Evolutionary conservation across 2,329 filamentous ascomycete species (phyloP).

Genomic region (Falciphora oryzae): DNA sequence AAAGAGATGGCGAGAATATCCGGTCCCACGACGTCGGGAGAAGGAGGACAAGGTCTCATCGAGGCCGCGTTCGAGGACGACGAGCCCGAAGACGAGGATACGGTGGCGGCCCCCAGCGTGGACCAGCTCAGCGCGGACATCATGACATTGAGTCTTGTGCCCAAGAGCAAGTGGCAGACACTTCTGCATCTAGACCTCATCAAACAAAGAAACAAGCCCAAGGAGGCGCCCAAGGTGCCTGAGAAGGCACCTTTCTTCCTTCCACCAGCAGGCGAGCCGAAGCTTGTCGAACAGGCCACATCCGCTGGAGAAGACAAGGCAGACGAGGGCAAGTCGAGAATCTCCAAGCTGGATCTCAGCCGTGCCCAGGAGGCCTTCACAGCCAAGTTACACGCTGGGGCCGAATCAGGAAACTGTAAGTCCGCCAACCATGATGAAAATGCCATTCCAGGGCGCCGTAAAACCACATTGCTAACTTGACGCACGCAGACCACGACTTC

Average conservation of each 20-base stretch:
- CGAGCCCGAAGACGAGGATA: conserved; percentile 46
- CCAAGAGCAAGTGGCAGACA: conserved; percentile 90
- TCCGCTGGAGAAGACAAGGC: conserved; percentile 30
- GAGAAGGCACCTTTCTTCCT: conserved; percentile 69
- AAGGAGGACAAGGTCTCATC: conserved; percentile 69
- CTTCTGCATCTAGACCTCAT: conserved; percentile 88
- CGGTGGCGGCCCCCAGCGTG: conserved; percentile 48
- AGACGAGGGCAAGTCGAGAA: conserved; percentile 51
- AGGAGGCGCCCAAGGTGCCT: conserved; percentile 81
- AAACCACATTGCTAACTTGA: not conserved
- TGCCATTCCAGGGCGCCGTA: not conserved
- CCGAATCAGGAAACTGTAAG: conserved; percentile 56
- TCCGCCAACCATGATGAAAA: conserved; percentile 12
- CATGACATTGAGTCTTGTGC: conserved; percentile 83
- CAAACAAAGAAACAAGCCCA: conserved; percentile 89
- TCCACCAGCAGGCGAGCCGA: conserved; percentile 12
- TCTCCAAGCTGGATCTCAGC: conserved; percentile 59
- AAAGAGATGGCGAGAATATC: conserved; percentile 60
- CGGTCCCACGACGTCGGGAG: conserved; percentile 73
- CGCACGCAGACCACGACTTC: conserved; percentile 52
- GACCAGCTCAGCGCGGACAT: conserved; percentile 80
- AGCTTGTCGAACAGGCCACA: conserved; percentile 18
- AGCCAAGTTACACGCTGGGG: conserved; percentile 47
- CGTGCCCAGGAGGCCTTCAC: conserved; percentile 55
- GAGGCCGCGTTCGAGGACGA: conserved; percentile 67